phyloP scores from a whole-genome alignment of 306 rosid genomes.

The Gastrolobium villosum region DNA sequence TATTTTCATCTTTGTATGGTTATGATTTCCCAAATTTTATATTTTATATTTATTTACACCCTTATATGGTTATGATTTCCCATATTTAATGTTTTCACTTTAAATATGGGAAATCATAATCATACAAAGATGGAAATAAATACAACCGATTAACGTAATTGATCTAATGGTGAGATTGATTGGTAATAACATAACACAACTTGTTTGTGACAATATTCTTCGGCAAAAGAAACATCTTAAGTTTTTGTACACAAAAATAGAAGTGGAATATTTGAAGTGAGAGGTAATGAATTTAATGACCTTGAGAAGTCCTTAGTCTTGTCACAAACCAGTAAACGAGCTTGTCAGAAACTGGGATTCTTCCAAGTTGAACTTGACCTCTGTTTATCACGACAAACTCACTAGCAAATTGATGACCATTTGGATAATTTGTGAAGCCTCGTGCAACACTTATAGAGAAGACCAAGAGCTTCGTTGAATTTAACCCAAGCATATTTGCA shows the following conservation, averaged over 20 bases:
- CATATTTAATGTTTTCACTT: too few relatives aligned
- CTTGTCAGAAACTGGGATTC: slow-evolving; percentile 45
- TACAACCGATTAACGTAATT: too few relatives aligned
- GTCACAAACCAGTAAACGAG: slow-evolving; percentile 68
- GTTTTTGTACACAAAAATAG: not conserved
- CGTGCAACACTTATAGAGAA: slow-evolving; percentile 51
- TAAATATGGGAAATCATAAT: too few relatives aligned
- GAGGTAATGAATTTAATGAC: slow-evolving; percentile 19
- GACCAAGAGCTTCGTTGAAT: slow-evolving; percentile 9
- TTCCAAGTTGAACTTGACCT: slow-evolving; percentile 55
- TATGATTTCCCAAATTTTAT: too few relatives aligned
- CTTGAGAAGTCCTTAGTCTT: slow-evolving; percentile 43
- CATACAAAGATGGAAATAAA: too few relatives aligned
- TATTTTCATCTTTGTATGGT: too few relatives aligned
- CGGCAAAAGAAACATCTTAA: too few relatives aligned
- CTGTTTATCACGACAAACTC: slow-evolving; percentile 47
- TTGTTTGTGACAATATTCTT: too few relatives aligned
- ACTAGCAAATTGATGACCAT: slow-evolving; percentile 51
- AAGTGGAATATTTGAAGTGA: not conserved
- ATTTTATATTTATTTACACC: too few relatives aligned
- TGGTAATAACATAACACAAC: too few relatives aligned
- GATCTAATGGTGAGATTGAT: too few relatives aligned
- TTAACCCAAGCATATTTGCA: slow-evolving; percentile 52
- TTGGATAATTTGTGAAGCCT: slow-evolving; percentile 65
- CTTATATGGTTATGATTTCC: too few relatives aligned